phyloP scores from a whole-genome alignment of 1,284 basidiomycete species.

The Vanrija pseudolonga region DNA sequence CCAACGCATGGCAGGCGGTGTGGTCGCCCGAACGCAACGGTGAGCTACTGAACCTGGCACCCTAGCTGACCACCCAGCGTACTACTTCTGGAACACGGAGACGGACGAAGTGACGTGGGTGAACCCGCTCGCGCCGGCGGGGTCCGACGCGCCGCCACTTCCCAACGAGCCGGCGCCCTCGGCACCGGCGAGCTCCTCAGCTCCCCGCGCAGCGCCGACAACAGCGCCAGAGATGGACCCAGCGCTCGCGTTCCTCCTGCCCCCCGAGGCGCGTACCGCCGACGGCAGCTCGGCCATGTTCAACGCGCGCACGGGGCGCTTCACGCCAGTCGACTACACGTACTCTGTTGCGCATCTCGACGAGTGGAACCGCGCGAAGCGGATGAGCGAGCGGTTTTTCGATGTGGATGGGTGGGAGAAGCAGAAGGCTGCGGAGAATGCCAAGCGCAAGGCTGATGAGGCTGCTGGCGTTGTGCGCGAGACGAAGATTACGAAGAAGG shows the following conservation, averaged over 20 bases:
- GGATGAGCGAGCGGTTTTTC: slow-evolving; percentile 85
- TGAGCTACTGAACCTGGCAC: slow-evolving; percentile 14
- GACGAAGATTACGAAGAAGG: slow-evolving; percentile 72
- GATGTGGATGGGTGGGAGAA: slow-evolving; percentile 77
- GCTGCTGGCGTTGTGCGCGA: slow-evolving; percentile 55
- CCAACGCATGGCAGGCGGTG: slow-evolving; percentile 76
- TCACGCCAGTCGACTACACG: slow-evolving; percentile 54
- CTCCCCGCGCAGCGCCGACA: not conserved
- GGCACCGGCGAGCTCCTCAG: slow-evolving; percentile 7
- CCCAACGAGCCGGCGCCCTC: slow-evolving; percentile 31
- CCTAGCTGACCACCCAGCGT: slow-evolving; percentile 52
- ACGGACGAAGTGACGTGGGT: slow-evolving; percentile 84
- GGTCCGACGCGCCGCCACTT: slow-evolving; percentile 32
- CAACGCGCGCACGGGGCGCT: slow-evolving; percentile 78
- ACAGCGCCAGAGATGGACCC: slow-evolving; percentile 72
- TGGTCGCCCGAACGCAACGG: slow-evolving; percentile 71
- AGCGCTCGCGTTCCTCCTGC: slow-evolving; percentile 73
- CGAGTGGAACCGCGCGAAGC: slow-evolving; percentile 75
- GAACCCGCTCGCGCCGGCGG: slow-evolving; percentile 61
- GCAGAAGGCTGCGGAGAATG: slow-evolving; percentile 56
- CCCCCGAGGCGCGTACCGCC: slow-evolving; percentile 55
- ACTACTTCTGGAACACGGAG: slow-evolving; percentile 79
- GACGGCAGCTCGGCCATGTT: slow-evolving; percentile 58
- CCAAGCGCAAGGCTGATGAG: slow-evolving; percentile 56
- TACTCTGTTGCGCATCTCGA: slow-evolving; percentile 68